These are phyloP conservation scores for Phytopythium mirpurense DNA, from an alignment of 352 stramenopile species.

Conservation along the genomic window DNA sequence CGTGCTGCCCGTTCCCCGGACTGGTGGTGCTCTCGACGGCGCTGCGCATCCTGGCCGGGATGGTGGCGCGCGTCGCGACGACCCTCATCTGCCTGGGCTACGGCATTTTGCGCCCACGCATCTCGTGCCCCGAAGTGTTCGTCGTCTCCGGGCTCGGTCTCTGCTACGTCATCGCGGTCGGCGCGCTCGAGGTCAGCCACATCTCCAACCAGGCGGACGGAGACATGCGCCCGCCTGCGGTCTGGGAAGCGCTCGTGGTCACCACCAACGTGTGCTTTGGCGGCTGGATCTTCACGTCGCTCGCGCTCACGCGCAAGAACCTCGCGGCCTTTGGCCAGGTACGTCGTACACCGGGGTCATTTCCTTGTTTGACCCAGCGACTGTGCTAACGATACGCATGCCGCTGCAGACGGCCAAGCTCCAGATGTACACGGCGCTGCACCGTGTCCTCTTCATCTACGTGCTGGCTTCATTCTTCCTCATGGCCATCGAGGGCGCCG, in stretches of 20 bases:
- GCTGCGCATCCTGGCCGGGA: conserved; percentile 65
- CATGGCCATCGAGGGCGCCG: conserved; percentile 63
- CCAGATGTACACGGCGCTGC: conserved; percentile 65
- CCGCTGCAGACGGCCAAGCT: conserved; percentile 61
- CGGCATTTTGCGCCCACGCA: conserved; percentile 63
- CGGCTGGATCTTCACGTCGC: conserved; percentile 81
- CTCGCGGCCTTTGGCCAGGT: conserved; percentile 77
- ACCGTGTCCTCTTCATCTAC: conserved; percentile 52
- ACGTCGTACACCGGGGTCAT: no score
- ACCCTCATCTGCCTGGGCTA: conserved; percentile 80
- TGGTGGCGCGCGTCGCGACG: conserved; percentile 69
- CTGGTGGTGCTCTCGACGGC: conserved; percentile 67
- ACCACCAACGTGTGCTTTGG: conserved; percentile 79
- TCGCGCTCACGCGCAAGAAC: conserved; percentile 74
- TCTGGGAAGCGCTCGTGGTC: conserved; percentile 78
- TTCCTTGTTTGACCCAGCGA: no score
- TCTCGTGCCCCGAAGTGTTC: conserved; percentile 70
- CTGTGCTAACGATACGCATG: no score
- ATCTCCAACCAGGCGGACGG: conserved; percentile 75
- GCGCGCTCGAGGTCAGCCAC: conserved; percentile 73
- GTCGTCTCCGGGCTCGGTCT: conserved; percentile 69
- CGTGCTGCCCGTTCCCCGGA: conserved; percentile 75
- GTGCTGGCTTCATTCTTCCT: conserved; percentile 68
- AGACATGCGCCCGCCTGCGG: conserved; percentile 44
- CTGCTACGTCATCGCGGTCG: conserved; percentile 79